A percentile compares a stretch with the other conserved stretches of the same genome.
Conservation (phyloP, 164 flowering plant species). For the Magnolia officinalis region DNA sequence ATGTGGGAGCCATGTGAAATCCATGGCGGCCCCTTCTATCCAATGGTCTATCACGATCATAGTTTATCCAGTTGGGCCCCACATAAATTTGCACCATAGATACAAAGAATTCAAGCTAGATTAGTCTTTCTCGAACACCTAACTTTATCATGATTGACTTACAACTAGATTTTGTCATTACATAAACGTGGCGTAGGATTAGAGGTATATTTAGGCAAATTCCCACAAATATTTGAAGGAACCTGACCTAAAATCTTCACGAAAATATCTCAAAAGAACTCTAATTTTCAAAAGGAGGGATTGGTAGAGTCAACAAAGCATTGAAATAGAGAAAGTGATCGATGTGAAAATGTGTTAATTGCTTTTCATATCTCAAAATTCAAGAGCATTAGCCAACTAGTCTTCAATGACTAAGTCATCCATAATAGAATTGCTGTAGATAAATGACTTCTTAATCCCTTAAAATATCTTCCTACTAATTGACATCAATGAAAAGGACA, state of each 20-base stretch:
- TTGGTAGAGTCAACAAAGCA: background rate
- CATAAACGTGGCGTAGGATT: background rate
- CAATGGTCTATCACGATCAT: background rate
- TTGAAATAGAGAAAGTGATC: background rate
- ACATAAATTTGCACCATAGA: constrained; percentile 2
- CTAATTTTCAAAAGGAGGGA: background rate
- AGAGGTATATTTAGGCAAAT: background rate
- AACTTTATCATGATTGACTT: background rate
- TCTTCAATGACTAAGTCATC: background rate
- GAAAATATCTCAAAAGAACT: background rate
- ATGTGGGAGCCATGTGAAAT: background rate
- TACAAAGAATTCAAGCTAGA: background rate
- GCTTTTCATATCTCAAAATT: background rate
- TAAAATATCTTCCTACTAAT: too few relatives aligned
- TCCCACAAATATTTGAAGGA: background rate
- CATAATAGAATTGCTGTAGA: background rate
- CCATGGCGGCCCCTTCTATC: background rate
- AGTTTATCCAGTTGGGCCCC: background rate
- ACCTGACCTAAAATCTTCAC: background rate
- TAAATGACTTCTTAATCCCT: background rate
- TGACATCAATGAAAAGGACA: too few relatives aligned
- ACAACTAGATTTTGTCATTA: background rate
- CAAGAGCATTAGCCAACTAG: background rate
- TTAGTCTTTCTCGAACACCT: background rate
- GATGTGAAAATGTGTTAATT: background rate